Conservation (phyloP, 1,284 basidiomycete species). For the Butyriboletus appendiculatus region DNA sequence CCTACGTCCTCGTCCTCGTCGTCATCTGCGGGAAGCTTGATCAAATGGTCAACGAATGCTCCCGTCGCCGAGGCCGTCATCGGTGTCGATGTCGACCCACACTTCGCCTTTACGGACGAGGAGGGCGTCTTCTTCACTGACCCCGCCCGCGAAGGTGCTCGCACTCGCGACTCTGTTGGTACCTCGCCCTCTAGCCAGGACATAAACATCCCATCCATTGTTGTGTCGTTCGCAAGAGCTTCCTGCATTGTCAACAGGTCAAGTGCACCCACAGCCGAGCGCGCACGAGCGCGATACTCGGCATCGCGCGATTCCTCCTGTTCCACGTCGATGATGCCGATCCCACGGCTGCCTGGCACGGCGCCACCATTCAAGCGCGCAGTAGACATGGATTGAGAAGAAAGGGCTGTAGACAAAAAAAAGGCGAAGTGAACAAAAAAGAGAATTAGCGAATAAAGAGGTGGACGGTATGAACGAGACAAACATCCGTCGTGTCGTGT, state of each 20-base stretch:
- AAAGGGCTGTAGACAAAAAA: not conserved
- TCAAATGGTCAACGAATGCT: slow-evolving; percentile 22
- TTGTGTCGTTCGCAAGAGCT: not conserved
- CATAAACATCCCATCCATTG: slow-evolving; percentile 3
- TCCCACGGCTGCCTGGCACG: slow-evolving; percentile 30
- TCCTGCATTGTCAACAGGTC: not conserved
- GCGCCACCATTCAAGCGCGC: slow-evolving; percentile 26
- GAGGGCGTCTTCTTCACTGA: slow-evolving; percentile 13
- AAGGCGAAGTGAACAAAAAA: not conserved
- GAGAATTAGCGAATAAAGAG: not conserved
- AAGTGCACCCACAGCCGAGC: too few species aligned
- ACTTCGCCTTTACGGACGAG: not conserved
- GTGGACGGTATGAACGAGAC: slow-evolving; percentile 2
- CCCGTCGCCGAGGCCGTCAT: slow-evolving; percentile 8
- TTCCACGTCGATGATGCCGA: slow-evolving; percentile 30
- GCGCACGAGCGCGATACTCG: slow-evolving; percentile 6
- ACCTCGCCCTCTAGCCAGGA: not conserved
- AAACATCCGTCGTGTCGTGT: slow-evolving; percentile 48
- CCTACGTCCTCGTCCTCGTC: not conserved
- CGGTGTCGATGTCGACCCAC: slow-evolving; percentile 1
- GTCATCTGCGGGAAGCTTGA: slow-evolving; percentile 24
- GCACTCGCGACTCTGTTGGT: not conserved
- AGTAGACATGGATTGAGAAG: slow-evolving; percentile 11
- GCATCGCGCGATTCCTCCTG: slow-evolving; percentile 29
- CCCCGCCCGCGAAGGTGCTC: slow-evolving; percentile 1